Percentiles rank a stretch among this genome's conserved stretches.
These are phyloP conservation scores for Termitomyces sp. DNA, from an alignment of 768 basidiomycete species.

Conservation along the genomic window DNA sequence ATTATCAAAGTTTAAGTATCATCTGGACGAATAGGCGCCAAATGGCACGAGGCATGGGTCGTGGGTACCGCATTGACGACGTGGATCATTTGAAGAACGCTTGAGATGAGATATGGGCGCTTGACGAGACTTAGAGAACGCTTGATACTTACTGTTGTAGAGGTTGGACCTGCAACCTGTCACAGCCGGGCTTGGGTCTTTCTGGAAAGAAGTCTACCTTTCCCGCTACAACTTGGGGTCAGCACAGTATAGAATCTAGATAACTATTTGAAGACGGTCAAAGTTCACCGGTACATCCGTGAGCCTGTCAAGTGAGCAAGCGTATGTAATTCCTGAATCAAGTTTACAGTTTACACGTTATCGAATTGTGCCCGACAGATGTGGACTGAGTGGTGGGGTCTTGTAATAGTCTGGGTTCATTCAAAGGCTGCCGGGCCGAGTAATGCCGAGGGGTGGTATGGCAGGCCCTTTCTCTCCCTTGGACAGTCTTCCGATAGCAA, in stretches of 20 bases:
- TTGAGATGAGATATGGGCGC: neutral
- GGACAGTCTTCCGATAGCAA: neutral
- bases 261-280: no score
- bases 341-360: no score
- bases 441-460: conserved; percentile 58
- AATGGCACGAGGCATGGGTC: conserved; percentile 4
- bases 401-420: no score
- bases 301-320: neutral
- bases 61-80: neutral
- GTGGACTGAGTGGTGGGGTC: no score
- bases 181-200: neutral
- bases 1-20: conserved; percentile 1
- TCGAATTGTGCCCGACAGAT: no score
- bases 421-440: conserved; percentile 2
- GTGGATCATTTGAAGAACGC: neutral
- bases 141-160: no score
- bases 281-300: no score
- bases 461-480: conserved; percentile 7
- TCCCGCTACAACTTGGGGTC: no score
- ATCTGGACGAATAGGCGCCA: neutral
- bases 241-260: no score
- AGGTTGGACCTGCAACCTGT: no score
- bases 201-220: neutral
- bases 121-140: no score
- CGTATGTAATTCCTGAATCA: no score